Conservation (phyloP, 768 basidiomycete genomes). For the Podaxis carcinomalis region DNA sequence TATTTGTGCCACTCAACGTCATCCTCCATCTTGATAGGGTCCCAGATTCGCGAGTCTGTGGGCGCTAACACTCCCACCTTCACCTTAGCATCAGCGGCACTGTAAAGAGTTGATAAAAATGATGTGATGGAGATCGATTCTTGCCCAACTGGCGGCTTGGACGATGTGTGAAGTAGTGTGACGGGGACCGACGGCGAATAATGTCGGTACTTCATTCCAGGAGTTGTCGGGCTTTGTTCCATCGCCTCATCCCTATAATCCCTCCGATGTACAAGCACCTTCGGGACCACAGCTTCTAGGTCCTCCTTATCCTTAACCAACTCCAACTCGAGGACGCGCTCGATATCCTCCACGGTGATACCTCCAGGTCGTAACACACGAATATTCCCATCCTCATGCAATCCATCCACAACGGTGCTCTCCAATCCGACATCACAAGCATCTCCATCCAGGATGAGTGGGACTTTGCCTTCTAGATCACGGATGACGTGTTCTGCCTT, state of each 20-base stretch:
- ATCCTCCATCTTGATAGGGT: slow-evolving; percentile 22
- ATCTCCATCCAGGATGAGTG: slow-evolving; percentile 89
- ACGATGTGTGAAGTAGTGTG: slow-evolving; percentile 56
- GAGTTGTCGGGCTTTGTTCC: slow-evolving; percentile 84
- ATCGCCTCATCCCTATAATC: slow-evolving; percentile 70
- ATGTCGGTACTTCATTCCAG: slow-evolving; percentile 99
- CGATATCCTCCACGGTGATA: slow-evolving; percentile 84
- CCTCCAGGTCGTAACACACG: slow-evolving; percentile 91
- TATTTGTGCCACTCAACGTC: slow-evolving; percentile 55
- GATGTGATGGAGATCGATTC: slow-evolving; percentile 24
- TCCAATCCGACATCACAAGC: slow-evolving; percentile 87
- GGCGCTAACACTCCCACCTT: slow-evolving; percentile 71
- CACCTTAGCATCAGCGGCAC: slow-evolving; percentile 17
- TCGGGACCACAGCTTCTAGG: slow-evolving; percentile 31
- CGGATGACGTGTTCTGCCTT: slow-evolving; percentile 76
- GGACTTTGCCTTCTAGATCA: slow-evolving; percentile 74
- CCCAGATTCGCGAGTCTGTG: slow-evolving; percentile 49
- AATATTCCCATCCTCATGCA: slow-evolving; percentile 68
- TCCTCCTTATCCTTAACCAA: slow-evolving; percentile 15
- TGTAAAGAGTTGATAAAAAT: slow-evolving; percentile 40
- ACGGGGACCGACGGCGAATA: slow-evolving; percentile 92
- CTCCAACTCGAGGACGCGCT: slow-evolving; percentile 48
- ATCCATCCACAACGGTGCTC: slow-evolving; percentile 91
- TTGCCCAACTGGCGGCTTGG: slow-evolving; percentile 34
- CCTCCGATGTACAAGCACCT: slow-evolving; percentile 72